Evolutionary conservation across 352 stramenopile genomes (phyloP), one percentile per base, ranked within the genome.

Genomic region (Ophiocytium majus): DNA sequence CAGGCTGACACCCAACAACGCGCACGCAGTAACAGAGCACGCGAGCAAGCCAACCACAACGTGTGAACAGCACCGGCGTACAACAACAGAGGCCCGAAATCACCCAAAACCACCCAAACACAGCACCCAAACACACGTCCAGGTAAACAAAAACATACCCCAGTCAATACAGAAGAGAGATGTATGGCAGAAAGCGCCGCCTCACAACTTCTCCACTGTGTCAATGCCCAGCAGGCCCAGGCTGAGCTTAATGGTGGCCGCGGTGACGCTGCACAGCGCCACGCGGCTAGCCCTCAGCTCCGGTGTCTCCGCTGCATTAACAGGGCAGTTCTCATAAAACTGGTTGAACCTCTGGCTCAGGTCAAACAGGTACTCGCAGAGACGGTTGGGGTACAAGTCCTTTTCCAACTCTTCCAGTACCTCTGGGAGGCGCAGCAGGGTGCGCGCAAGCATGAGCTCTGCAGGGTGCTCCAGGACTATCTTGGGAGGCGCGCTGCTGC

Each of bases 381-480:
- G 89, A 43, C 79, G 87, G 83, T 89, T 85, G 37, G 86, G 86
- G 79, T 83, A 89, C 0, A 89, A 71, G 32, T 86, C 86, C 32
- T 19, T 19, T 63, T 89, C 79, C 28, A 89, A 50, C 37, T 87
- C 96, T 66, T 91, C 91, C 74, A 99, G 92, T 80, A 98, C 93
- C 89, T 99, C 96, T 50, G 96, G 94, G 33, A 99, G 87, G 93
- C 92, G 91, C 0, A 94, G 88, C 9, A 95, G 83, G 76, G 92
- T 92, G 32, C 92, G 86, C 76, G 98, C 95, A 34, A 98, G 90
- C 34, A 93, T 92, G 37, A 98, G 91, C 88, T 98, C 96, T 50
- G 93, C 90, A 86, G 98, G 94, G 79, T 96, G 92, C 76, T 97
- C 92, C 32, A 95, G 91, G 35, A 93, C 83, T 35, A 95, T 92